Conservation (phyloP, 805 yeast genomes). For the Saturnispora diversa region DNA sequence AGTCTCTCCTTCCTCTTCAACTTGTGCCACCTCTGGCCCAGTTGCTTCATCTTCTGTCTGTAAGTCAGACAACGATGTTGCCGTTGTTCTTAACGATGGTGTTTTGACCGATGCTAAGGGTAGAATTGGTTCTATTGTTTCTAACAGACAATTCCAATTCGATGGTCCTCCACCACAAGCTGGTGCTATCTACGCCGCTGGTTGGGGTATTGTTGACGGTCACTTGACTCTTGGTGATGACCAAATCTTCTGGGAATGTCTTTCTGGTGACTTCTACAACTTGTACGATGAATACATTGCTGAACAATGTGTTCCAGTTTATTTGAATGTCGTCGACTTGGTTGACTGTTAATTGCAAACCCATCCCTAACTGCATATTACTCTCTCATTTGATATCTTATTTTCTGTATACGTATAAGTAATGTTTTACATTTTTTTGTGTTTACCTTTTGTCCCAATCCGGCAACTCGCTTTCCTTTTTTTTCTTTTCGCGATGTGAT, state of each 20-base stretch:
- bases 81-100: conserved; percentile 36
- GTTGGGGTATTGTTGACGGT: conserved; percentile 42
- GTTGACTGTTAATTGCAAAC: conserved; percentile 24
- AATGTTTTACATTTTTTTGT: background rate
- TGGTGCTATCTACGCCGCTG: conserved; percentile 45
- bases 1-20: conserved; percentile 23
- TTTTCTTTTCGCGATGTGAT: background rate
- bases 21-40: conserved; percentile 20
- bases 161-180: conserved; percentile 63
- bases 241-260: conserved; percentile 44
- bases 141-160: conserved; percentile 58
- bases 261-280: conserved; percentile 52
- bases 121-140: conserved; percentile 52
- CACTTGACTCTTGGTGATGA: conserved; percentile 43
- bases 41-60: conserved; percentile 28
- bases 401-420: too few species aligned
- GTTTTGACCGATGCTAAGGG: conserved; percentile 39
- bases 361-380: background rate
- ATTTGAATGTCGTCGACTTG: conserved; percentile 37
- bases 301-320: conserved; percentile 40
- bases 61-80: conserved; percentile 31
- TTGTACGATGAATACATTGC: conserved; percentile 44
- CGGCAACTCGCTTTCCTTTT: background rate
- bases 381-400: conserved; percentile 4
- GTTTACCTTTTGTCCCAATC: background rate